Percentiles rank a stretch among this genome's conserved stretches.
These are phyloP conservation scores for Cryptococcus sp. DNA, from an alignment of 1,284 basidiomycete species.

Conservation along the genomic window DNA sequence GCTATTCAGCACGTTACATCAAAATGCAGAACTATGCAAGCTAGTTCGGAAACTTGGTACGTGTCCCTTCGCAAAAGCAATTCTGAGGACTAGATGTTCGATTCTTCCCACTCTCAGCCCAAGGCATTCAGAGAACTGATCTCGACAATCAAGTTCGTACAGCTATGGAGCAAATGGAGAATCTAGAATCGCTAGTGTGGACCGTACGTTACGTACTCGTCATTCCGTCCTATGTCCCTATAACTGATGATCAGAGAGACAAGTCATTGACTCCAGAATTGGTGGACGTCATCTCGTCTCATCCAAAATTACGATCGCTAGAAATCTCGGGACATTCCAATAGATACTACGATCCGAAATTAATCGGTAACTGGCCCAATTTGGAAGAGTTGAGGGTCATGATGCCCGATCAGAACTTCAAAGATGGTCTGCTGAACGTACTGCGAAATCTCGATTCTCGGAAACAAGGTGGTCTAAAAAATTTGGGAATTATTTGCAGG, in stretches of 20 bases:
- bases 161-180: constrained; percentile 31
- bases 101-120: constrained; percentile 41
- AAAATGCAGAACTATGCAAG: constrained; percentile 26
- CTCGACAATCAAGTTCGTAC: constrained; percentile 31
- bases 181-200: constrained; percentile 40
- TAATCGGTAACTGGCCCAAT: constrained; percentile 23
- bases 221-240: background rate
- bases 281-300: constrained; percentile 25
- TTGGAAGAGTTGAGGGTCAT: constrained; percentile 42
- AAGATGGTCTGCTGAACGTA: constrained; percentile 21
- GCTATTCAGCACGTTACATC: constrained; percentile 35
- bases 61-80: constrained; percentile 1
- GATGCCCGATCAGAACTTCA: constrained; percentile 39
- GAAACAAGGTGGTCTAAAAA: constrained; percentile 24
- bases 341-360: constrained; percentile 30
- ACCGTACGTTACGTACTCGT: constrained; percentile 29
- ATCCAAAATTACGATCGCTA: constrained; percentile 24
- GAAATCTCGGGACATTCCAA: constrained; percentile 44
- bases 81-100: constrained; percentile 24
- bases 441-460: constrained; percentile 18
- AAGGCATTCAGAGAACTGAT: constrained; percentile 27
- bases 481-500: constrained; percentile 36
- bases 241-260: constrained; percentile 31
- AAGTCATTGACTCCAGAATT: constrained; percentile 33
- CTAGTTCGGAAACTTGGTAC: constrained; percentile 36